These are phyloP conservation scores for Brassica cretica DNA, from an alignment of 345 rosid genomes.

Conservation along the genomic window DNA sequence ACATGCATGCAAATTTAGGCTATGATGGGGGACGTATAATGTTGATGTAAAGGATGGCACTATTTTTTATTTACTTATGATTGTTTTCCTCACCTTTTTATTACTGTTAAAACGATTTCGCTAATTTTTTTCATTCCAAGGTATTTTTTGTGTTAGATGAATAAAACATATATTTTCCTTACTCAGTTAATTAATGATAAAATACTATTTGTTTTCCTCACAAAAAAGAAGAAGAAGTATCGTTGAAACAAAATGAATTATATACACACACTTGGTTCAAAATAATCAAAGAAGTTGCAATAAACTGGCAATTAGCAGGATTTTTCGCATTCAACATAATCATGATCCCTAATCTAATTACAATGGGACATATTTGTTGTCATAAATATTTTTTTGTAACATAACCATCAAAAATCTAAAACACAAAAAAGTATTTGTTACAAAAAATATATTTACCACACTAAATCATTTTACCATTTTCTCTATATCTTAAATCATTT, in stretches of 20 bases:
- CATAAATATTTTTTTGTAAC: background rate
- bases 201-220: no score
- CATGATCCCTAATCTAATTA: background rate
- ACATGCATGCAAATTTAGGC: background rate
- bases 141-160: no score
- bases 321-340: background rate
- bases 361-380: background rate
- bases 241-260: background rate
- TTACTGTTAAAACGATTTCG: no score
- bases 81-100: background rate
- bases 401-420: background rate
- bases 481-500: no score
- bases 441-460: background rate
- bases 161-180: no score
- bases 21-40: background rate
- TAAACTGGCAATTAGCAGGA: background rate
- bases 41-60: background rate
- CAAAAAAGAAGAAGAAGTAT: no score
- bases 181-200: no score
- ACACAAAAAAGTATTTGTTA: background rate
- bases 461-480: no score
- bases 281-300: background rate
- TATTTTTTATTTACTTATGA: no score
- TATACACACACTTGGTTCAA: background rate
- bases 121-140: no score